A percentile compares a stretch with the other conserved stretches of the same genome.
Conservation (phyloP, 2,329 filamentous ascomycete genomes). For the Paramyrothecium sp. region DNA sequence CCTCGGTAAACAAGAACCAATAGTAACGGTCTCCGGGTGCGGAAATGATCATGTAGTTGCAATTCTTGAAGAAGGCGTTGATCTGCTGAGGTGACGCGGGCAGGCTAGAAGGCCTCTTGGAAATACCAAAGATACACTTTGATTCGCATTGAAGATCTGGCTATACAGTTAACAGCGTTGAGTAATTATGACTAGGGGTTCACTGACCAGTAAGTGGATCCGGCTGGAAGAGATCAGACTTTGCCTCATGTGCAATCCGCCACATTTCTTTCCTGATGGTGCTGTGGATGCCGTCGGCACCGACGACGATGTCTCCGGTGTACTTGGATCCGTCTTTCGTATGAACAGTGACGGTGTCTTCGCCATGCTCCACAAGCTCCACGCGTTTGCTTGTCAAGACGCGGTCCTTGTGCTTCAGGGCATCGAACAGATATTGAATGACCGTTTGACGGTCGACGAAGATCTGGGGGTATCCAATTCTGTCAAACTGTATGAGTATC, state of each 20-base stretch:
- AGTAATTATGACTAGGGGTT: too few relatives aligned
- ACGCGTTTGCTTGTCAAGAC: neutral
- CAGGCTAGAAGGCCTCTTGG: constrained; percentile 16
- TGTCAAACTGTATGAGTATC: too few relatives aligned
- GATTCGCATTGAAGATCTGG: constrained; percentile 19
- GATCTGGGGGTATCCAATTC: neutral
- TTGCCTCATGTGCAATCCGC: constrained; percentile 9
- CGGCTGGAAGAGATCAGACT: neutral
- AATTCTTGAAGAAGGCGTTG: constrained; percentile 4
- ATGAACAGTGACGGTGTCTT: neutral
- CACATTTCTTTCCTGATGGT: constrained; percentile 25
- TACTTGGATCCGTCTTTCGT: constrained; percentile 10
- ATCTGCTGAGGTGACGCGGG: too few relatives aligned
- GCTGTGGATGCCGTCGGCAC: constrained; percentile 40
- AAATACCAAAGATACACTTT: constrained; percentile 35
- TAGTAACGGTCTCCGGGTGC: neutral
- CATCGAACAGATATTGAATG: neutral
- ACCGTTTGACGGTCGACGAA: neutral
- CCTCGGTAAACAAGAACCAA: neutral
- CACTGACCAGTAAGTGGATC: too few relatives aligned
- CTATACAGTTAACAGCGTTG: too few relatives aligned
- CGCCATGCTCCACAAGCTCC: neutral
- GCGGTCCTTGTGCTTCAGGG: neutral
- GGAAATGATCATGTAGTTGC: neutral
- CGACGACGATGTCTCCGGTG: constrained; percentile 30